phyloP scores from a whole-genome alignment of 1,284 basidiomycete species.

The Tylopilus orsonianus region DNA sequence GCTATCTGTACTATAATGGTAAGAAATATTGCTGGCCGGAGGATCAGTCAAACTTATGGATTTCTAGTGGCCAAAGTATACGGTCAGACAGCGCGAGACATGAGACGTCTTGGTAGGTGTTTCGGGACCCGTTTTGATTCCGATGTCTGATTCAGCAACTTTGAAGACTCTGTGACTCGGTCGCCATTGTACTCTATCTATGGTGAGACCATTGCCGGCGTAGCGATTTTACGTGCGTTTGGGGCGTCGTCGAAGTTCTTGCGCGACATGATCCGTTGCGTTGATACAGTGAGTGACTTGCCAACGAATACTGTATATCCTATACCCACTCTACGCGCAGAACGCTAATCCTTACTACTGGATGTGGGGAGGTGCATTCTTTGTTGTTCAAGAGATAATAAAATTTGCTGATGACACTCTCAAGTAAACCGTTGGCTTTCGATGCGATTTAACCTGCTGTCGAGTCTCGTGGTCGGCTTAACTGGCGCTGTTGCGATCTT shows the following conservation, averaged over 20 bases:
- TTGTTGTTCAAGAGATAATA: not conserved
- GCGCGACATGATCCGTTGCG: conserved; percentile 80
- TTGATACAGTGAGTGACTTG: conserved; percentile 65
- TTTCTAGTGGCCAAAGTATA: conserved; percentile 56
- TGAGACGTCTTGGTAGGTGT: conserved; percentile 78
- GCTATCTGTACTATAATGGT: conserved; percentile 71
- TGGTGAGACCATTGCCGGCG: conserved; percentile 88
- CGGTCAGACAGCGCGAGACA: conserved; percentile 85
- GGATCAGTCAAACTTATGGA: not conserved
- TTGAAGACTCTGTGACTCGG: conserved; percentile 79
- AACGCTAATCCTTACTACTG: conserved; percentile 82
- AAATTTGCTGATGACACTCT: not conserved
- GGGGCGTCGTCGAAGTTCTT: conserved; percentile 86
- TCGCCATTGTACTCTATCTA: conserved; percentile 93
- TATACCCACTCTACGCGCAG: conserved; percentile 33
- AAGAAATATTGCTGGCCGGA: conserved; percentile 21
- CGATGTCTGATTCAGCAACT: conserved; percentile 1
- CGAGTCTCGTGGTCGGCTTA: conserved; percentile 68
- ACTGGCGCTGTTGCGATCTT: conserved; percentile 71
- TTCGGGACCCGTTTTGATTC: not conserved
- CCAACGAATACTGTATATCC: not conserved
- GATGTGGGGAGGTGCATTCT: conserved; percentile 71
- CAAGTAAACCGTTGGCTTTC: conserved; percentile 80
- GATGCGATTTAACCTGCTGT: conserved; percentile 81
- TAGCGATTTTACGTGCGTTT: conserved; percentile 84